phyloP scores from a whole-genome alignment of 805 yeast genomes.

The Suhomyces sp. region DNA sequence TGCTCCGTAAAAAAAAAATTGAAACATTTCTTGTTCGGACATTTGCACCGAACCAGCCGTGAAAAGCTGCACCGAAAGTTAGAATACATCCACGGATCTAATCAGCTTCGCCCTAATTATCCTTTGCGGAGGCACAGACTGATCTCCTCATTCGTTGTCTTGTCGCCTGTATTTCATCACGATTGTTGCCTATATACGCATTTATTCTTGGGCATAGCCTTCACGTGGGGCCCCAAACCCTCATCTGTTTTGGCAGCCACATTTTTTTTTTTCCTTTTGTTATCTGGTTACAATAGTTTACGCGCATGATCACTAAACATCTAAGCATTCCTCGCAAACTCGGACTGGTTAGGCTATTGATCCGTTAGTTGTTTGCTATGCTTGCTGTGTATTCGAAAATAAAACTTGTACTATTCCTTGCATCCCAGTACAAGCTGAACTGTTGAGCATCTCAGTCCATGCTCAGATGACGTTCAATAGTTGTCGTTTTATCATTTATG shows the following conservation, averaged over 20 bases:
- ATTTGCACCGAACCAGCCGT: neutral
- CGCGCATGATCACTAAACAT: neutral
- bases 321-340: neutral
- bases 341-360: no score
- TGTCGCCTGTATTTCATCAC: neutral
- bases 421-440: no score
- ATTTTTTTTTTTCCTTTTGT: neutral
- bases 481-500: no score
- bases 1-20: neutral
- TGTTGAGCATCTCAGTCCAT: no score
- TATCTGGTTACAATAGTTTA: neutral
- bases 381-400: no score
- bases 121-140: neutral
- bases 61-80: neutral
- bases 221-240: neutral
- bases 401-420: no score
- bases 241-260: neutral
- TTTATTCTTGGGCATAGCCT: neutral
- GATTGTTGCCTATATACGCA: neutral
- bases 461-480: no score
- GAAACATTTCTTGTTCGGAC: neutral
- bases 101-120: neutral
- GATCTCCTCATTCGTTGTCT: slow-evolving; percentile 1
- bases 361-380: no score
- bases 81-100: neutral